phyloP scores from a whole-genome alignment of 148 eudicot species.

The Polygonum maritimum region DNA sequence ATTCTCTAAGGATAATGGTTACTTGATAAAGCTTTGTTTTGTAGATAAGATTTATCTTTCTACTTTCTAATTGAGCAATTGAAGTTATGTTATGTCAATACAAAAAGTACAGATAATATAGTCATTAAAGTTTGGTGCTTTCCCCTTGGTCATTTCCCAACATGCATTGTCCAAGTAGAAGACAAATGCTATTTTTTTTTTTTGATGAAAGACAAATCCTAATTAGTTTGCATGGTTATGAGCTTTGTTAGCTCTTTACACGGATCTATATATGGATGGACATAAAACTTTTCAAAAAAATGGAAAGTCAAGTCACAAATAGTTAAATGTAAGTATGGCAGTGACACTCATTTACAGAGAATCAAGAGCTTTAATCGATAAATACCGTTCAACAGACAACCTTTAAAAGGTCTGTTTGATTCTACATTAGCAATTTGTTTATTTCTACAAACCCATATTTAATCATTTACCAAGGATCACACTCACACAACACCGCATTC shows the following conservation, averaged over 20 bases:
- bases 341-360: neutral
- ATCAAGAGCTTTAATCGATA: neutral
- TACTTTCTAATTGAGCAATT: neutral
- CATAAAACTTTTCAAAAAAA: too few relatives aligned
- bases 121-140: neutral
- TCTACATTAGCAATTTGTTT: neutral
- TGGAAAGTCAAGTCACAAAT: too few relatives aligned
- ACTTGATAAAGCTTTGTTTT: neutral
- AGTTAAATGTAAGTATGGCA: neutral
- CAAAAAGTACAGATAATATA: neutral
- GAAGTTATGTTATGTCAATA: neutral
- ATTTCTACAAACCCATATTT: neutral
- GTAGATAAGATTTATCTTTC: neutral
- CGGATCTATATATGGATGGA: neutral
- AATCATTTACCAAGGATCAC: neutral
- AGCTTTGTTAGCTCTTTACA: neutral
- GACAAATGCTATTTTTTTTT: conserved; percentile 8
- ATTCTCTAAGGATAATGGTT: neutral
- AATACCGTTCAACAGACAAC: neutral
- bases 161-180: conserved; percentile 3
- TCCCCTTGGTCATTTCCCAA: conserved; percentile 5
- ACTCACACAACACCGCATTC: neutral
- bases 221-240: neutral
- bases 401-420: neutral
- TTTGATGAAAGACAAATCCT: conserved; percentile 8